Evolutionary conservation across 768 basidiomycete genomes (phyloP), one percentile per base, ranked within the genome.

Genomic region (Postia placenta): DNA sequence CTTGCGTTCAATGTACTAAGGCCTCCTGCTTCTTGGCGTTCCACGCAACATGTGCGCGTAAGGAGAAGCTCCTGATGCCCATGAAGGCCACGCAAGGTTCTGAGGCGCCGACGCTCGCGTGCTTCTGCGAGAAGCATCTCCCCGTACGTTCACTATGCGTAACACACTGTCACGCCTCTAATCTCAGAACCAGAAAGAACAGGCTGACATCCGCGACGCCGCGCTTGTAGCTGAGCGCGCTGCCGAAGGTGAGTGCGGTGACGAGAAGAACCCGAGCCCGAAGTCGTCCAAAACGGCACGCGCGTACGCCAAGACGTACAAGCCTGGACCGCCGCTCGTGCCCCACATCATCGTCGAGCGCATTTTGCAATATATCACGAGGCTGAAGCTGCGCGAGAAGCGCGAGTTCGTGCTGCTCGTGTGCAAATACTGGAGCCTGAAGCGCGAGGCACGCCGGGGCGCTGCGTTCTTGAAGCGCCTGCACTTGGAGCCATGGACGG

Each of bases 401-500:
- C 58, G 67, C 2, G 85, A 88, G 39, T 89, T 94, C 48, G 68
- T 98, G 11, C 76, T 81, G 42, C 66, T 81, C 59, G 73, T 93
- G 26, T 94, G 89, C 60, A 79, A 82, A 60, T 99, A 97, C 61
- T 99, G 96, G 96, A 97, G 96, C 67, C 65, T 99, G 65, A 98
- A 99, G 69, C 74, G 96, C 3, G 95, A 98, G 63, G 91, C 83
- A 1, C 77, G 96, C 53, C 68, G 95, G 35, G 96, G 96, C 3
- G 96, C 96, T 7, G 95, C 96, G 11, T 66, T 98, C 52, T 66
- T 99, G 56, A 98, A 98, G 67, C 64, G 96, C 46, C 63, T 99
- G 49, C 93, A 99, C 68, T 71, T 98, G 23, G 95, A 99, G 69
- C 95, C 96, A 0, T 98, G 96, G 96, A 97, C 94, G 0, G 90